These are phyloP conservation scores for Trichophaea hybrida DNA, from an alignment of 2,329 filamentous ascomycete genomes.

Conservation along the genomic window DNA sequence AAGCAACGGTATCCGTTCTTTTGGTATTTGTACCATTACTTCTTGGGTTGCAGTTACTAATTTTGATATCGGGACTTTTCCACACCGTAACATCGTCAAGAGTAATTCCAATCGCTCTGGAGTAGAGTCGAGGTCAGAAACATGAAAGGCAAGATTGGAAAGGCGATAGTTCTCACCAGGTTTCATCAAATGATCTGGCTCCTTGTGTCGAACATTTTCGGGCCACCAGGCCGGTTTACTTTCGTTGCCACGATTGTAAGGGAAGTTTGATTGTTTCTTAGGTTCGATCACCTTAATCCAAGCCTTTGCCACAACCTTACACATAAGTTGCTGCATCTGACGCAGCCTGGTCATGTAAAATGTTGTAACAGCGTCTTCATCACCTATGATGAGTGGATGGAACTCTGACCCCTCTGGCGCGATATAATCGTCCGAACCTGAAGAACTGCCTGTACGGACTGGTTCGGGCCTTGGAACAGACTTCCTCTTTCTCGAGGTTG, in stretches of 20 bases:
- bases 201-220: slow-evolving; percentile 48
- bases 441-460: slow-evolving; percentile 15
- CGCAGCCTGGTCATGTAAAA: slow-evolving; percentile 50
- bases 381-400: slow-evolving; percentile 38
- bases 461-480: not conserved
- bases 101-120: slow-evolving; percentile 20
- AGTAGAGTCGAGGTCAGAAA: not conserved
- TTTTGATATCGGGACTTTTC: slow-evolving; percentile 20
- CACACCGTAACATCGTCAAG: slow-evolving; percentile 23
- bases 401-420: slow-evolving; percentile 15
- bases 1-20: slow-evolving; percentile 19
- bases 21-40: slow-evolving; percentile 21
- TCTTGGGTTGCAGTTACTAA: slow-evolving; percentile 20
- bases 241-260: slow-evolving; percentile 51
- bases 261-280: slow-evolving; percentile 61
- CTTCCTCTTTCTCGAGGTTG: not conserved
- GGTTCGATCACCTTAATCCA: slow-evolving; percentile 64
- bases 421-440: slow-evolving; percentile 6
- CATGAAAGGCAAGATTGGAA: not conserved
- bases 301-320: slow-evolving; percentile 58
- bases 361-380: slow-evolving; percentile 41
- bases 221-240: slow-evolving; percentile 57
- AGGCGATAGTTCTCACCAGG: slow-evolving; percentile 36
- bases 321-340: slow-evolving; percentile 54
- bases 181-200: slow-evolving; percentile 60